A percentile compares a stretch with the other conserved stretches of the same genome.
Conservation (phyloP, 2,329 filamentous ascomycete species). For the Aspergillus quadrilineatus region DNA sequence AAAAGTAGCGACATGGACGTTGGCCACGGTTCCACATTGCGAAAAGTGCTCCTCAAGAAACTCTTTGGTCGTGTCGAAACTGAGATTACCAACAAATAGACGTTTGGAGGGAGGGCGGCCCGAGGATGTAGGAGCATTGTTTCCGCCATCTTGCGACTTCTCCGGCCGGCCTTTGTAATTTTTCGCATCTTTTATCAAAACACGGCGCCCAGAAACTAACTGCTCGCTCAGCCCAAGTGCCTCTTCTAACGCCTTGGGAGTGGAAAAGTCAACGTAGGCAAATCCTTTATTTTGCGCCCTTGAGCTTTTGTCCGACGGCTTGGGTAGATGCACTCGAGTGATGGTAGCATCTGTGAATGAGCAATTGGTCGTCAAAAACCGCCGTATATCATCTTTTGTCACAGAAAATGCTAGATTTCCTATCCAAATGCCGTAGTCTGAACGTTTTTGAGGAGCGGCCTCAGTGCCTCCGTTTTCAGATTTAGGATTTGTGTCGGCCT, state of each 20-base stretch:
- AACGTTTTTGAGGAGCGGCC: slow-evolving; percentile 53
- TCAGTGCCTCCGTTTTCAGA: slow-evolving; percentile 32
- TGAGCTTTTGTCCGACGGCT: slow-evolving; percentile 51
- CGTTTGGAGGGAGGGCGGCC: slow-evolving; percentile 70
- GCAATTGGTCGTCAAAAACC: slow-evolving; percentile 74
- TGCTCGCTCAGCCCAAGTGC: slow-evolving; percentile 85
- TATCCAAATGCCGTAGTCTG: slow-evolving; percentile 88
- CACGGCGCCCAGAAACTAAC: slow-evolving; percentile 69
- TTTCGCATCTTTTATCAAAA: slow-evolving; percentile 90
- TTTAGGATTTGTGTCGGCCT: slow-evolving; percentile 37
- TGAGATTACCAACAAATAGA: slow-evolving; percentile 87
- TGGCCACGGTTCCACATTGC: slow-evolving; percentile 78
- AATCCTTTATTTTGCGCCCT: slow-evolving; percentile 82
- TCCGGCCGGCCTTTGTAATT: slow-evolving; percentile 87
- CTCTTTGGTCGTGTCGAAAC: slow-evolving; percentile 78
- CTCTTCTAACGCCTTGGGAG: slow-evolving; percentile 65
- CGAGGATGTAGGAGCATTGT: slow-evolving; percentile 31
- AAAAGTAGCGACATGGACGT: slow-evolving; percentile 88
- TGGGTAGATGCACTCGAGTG: slow-evolving; percentile 79
- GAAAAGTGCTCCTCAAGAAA: slow-evolving; percentile 77
- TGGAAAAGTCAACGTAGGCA: slow-evolving; percentile 89
- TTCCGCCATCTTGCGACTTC: slow-evolving; percentile 52
- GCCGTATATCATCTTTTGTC: slow-evolving; percentile 70
- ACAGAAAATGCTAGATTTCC: slow-evolving; percentile 88
- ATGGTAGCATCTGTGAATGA: slow-evolving; percentile 68